Evolutionary conservation across 495 filamentous ascomycete genomes (phyloP).

Genomic region (Xylaria longipes): DNA sequence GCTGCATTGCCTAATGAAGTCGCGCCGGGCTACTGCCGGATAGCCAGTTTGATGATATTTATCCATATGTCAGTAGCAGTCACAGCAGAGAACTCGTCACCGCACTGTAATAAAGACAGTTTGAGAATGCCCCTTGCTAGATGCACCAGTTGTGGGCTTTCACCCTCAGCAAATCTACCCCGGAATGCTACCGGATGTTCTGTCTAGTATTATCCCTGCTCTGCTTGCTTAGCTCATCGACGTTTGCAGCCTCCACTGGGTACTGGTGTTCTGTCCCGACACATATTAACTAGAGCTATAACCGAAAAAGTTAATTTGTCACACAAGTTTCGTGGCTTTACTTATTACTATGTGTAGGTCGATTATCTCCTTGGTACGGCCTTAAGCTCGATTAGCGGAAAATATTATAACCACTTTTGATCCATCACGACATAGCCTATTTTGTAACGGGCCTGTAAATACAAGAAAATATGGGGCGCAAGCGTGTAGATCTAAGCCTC

Average conservation of each 20-base stretch:
- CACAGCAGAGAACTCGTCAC: not conserved
- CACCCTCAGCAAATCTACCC: not conserved
- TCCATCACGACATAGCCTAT: not conserved
- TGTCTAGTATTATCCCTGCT: not conserved
- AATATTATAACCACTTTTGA: not conserved
- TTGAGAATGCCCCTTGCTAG: not conserved
- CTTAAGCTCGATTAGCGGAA: not conserved
- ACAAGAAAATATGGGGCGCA: not conserved
- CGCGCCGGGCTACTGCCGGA: conserved; percentile 8
- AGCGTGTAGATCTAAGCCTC: not conserved
- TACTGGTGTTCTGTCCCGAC: not conserved
- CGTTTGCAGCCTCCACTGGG: not conserved
- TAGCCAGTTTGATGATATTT: not conserved
- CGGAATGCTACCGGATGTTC: not conserved
- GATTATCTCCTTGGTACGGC: not conserved
- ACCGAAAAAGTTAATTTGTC: not conserved
- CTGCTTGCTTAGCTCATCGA: not conserved
- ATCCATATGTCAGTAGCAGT: not conserved
- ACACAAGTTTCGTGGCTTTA: not conserved
- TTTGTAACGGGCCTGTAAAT: not conserved
- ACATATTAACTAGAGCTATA: not conserved
- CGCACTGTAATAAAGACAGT: not conserved
- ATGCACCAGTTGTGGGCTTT: not conserved
- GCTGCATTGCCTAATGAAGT: conserved; percentile 1
- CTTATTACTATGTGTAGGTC: not conserved